Base-by-base conservation (phyloP, 176 grass and related monocot species). In the Secale cereale region DNA sequence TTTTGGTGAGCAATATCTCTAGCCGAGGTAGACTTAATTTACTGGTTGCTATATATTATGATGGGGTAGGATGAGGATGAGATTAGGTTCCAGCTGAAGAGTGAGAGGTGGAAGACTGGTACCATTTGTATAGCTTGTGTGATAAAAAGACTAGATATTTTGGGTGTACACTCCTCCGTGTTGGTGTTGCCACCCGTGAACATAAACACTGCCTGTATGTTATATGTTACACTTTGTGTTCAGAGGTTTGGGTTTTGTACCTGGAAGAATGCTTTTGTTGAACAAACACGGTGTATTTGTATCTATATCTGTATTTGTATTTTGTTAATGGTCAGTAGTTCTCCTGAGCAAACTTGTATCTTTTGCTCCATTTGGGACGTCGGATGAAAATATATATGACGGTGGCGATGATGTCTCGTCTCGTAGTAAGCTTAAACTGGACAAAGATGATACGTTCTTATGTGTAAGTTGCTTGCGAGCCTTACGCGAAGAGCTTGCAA, bases 61-160 rank as follows among this genome's bases (percentile, higher is more conserved):
- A 31, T 82, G 19, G 41, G 82, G 76, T 86, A 89, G 83, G 39
- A 77, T 31, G 10, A 48, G 72, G 54, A 78, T 71, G 78, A 1
- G 78, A 1, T 70, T 88, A 88, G 71, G 78, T 63, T 63, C 81
- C 10, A 75, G 86, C 37, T 70, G 7, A 80, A 71, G 71, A 74
- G 1, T 20, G 37, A 19, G 70, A 60, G 26, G 30, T 64, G 29
- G 28, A 70, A 63, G 74, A 46, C 63, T 78, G 85, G 81, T 91
- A 79, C 89, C 85, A 87, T 87, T 79, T 91, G 89, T 87, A 87
- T 87, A 91, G 89, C 59, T 81, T 85, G 13, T 79, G 59, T 84
- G 61, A 81, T 61, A 62, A 74, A 62, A 61, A 68, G 75, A 26
- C 14, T 82, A 82, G 88, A 78, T 83, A 72, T 70, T 71, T 89